Conservation (phyloP, 176 grass and related monocot species). For the Oryza officinalis region DNA sequence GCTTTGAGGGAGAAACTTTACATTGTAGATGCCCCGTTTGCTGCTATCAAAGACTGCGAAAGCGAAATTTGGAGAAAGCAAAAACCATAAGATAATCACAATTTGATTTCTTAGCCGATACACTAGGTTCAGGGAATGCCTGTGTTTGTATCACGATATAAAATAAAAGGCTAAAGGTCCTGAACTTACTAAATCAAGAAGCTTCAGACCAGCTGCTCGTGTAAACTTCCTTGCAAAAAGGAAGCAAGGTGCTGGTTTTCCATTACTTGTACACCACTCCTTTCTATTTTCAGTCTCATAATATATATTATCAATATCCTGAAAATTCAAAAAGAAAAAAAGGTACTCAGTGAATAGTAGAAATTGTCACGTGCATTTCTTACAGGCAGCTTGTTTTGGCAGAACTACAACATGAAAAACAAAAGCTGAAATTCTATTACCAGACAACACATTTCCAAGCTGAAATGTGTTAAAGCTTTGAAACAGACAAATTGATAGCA, state of each 20-base stretch:
- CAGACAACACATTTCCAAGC: not conserved
- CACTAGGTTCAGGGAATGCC: not conserved
- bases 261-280: slow-evolving; percentile 88
- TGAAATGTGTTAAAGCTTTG: not conserved
- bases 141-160: not conserved
- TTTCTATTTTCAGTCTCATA: slow-evolving; percentile 94
- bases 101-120: not conserved
- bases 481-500: not conserved
- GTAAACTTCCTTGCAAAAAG: slow-evolving; percentile 97
- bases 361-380: slow-evolving; percentile 9
- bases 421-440: slow-evolving; percentile 15
- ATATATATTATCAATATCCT: slow-evolving; percentile 94
- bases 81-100: slow-evolving; percentile 11
- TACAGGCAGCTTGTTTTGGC: not conserved
- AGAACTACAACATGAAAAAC: not conserved
- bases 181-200: slow-evolving; percentile 71
- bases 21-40: slow-evolving; percentile 15
- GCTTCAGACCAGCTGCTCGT: slow-evolving; percentile 71
- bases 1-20: slow-evolving; percentile 27
- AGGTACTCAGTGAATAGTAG: slow-evolving; percentile 26
- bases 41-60: slow-evolving; percentile 54
- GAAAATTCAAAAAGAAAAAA: slow-evolving; percentile 27
- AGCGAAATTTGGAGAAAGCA: not conserved
- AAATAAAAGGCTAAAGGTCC: slow-evolving; percentile 15
- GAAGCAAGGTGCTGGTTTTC: slow-evolving; percentile 81